Percentiles rank a stretch among this genome's conserved stretches.
Conservation (phyloP, 495 filamentous ascomycete genomes). For the Elasticomyces elasticus region DNA sequence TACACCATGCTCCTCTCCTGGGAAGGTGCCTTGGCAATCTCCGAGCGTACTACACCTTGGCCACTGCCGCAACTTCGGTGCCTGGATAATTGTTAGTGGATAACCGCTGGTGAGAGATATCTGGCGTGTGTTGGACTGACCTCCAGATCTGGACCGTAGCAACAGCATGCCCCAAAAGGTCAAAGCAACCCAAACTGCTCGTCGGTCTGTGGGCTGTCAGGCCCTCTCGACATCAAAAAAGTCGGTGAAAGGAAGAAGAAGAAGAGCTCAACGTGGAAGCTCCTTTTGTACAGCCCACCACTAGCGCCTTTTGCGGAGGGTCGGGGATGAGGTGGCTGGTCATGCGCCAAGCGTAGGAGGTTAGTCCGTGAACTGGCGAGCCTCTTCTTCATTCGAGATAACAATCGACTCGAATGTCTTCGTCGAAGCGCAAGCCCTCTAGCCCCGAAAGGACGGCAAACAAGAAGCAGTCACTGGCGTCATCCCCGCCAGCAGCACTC, state of each 20-base stretch:
- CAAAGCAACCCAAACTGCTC: background rate
- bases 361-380: too few relatives aligned
- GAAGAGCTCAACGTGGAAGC: too few relatives aligned
- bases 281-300: too few relatives aligned
- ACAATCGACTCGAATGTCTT: too few relatives aligned
- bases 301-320: too few relatives aligned
- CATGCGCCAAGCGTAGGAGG: too few relatives aligned
- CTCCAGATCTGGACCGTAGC: background rate
- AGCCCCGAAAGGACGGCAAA: too few relatives aligned
- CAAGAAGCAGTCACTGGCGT: too few relatives aligned
- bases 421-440: too few relatives aligned
- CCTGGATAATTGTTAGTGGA: background rate
- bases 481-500: too few relatives aligned
- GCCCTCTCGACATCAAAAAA: background rate
- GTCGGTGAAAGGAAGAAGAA: background rate
- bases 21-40: background rate
- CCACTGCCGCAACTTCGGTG: background rate
- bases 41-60: background rate
- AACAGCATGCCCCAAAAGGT: background rate
- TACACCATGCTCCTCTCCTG: background rate
- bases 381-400: too few relatives aligned
- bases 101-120: background rate
- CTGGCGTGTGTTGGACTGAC: background rate
- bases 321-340: too few relatives aligned
- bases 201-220: background rate